These are phyloP conservation scores for Erysimum cheiranthoides DNA, from an alignment of 345 rosid genomes.

Conservation along the genomic window DNA sequence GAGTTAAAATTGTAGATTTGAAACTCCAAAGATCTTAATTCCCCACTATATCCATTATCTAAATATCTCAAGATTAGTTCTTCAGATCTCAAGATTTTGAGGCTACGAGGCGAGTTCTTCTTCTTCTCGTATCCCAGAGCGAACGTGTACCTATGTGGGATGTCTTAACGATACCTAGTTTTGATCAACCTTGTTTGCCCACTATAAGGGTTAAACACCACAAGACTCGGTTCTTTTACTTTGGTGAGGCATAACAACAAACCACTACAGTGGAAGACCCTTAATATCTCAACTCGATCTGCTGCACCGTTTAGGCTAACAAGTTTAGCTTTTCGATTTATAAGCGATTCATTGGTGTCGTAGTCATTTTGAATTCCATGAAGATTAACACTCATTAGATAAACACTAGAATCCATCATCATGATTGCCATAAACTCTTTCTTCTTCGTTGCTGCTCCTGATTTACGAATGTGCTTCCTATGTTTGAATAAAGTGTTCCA, in stretches of 20 bases:
- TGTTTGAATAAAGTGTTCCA: neutral
- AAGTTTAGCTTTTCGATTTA: neutral
- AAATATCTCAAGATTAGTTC: neutral
- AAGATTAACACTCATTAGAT: neutral
- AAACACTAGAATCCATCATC: neutral
- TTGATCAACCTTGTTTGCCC: neutral
- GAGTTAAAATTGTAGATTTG: constrained; percentile 7
- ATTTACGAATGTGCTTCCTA: neutral
- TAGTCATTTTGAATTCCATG: neutral
- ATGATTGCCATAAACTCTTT: neutral
- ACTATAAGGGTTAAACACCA: neutral
- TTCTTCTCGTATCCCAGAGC: constrained; percentile 1
- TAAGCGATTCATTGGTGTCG: neutral
- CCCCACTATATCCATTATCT: neutral
- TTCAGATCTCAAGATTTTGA: neutral
- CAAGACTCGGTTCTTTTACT: neutral
- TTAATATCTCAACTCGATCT: neutral
- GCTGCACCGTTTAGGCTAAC: neutral
- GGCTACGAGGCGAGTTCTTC: neutral
- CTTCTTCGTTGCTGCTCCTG: neutral
- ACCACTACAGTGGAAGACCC: neutral
- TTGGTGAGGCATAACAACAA: neutral
- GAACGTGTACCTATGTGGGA: too few relatives aligned
- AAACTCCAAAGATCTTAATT: neutral
- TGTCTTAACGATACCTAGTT: neutral